Evolutionary conservation across 148 eudicot species (phyloP).

Genomic region (Cornus controversa): DNA sequence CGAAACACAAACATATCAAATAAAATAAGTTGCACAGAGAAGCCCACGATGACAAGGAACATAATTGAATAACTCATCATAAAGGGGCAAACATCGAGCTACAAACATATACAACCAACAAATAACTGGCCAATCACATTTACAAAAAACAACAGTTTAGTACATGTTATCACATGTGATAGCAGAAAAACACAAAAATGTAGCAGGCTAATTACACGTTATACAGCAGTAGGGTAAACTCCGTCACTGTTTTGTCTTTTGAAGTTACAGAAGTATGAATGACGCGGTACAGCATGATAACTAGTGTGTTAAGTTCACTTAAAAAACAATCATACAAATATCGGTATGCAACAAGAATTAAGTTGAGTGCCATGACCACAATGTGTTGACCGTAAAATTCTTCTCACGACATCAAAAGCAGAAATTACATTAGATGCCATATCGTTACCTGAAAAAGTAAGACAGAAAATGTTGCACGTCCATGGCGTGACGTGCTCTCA

Average conservation of each 20-base stretch:
- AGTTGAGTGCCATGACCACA: not conserved
- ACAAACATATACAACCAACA: constrained; percentile 1
- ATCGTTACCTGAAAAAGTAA: constrained; percentile 86
- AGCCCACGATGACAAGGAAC: not conserved
- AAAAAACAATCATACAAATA: too few species aligned
- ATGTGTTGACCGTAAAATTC: not conserved
- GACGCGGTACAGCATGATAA: not conserved
- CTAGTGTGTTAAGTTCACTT: not conserved
- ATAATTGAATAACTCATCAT: not conserved
- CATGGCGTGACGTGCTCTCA: constrained; percentile 99
- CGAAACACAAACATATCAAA: constrained; percentile 3
- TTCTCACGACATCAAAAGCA: constrained; percentile 3
- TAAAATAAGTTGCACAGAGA: not conserved
- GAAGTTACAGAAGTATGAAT: not conserved
- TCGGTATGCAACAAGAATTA: constrained; percentile 3
- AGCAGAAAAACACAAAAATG: too few species aligned
- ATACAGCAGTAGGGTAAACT: not conserved
- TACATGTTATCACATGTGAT: too few species aligned
- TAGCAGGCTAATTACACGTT: too few species aligned
- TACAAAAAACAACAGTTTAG: too few species aligned
- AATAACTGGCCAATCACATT: not conserved
- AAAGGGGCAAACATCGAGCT: constrained; percentile 5
- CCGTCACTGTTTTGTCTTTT: not conserved
- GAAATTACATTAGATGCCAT: not conserved
- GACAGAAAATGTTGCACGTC: constrained; percentile 97